These are phyloP conservation scores for Saccharomycopsis javanensis DNA, from an alignment of 805 yeast species.

Conservation along the genomic window DNA sequence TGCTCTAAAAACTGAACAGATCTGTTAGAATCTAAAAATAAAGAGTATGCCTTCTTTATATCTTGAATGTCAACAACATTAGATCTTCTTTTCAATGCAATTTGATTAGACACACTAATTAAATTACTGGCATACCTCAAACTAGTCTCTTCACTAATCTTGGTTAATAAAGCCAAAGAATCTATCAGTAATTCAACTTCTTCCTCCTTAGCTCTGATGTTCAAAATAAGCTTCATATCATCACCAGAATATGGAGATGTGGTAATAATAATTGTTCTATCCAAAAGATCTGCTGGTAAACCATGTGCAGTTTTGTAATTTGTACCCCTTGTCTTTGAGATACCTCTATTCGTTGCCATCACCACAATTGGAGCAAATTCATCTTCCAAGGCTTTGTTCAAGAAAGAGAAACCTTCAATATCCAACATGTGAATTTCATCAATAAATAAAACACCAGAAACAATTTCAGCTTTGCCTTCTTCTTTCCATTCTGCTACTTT, in stretches of 20 bases:
- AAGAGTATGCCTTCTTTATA: constrained; percentile 74
- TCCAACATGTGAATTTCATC: constrained; percentile 99
- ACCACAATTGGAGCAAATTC: constrained; percentile 95
- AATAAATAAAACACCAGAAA: constrained; percentile 94
- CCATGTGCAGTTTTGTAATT: constrained; percentile 95
- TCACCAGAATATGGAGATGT: constrained; percentile 69
- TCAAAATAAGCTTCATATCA: constrained; percentile 77
- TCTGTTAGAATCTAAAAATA: constrained; percentile 83
- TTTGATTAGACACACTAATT: constrained; percentile 80
- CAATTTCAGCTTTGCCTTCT: constrained; percentile 96
- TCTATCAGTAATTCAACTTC: constrained; percentile 77
- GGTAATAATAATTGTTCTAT: constrained; percentile 86
- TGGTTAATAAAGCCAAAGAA: constrained; percentile 79
- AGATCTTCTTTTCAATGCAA: constrained; percentile 73
- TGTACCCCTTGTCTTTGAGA: constrained; percentile 89
- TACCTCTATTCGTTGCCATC: constrained; percentile 97
- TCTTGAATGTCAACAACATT: constrained; percentile 65
- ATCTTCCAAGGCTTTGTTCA: constrained; percentile 93
- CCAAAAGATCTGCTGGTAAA: constrained; percentile 89
- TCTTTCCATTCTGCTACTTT: constrained; percentile 98
- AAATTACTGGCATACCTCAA: constrained; percentile 88
- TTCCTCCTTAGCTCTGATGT: constrained; percentile 89
- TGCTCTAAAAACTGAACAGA: constrained; percentile 80
- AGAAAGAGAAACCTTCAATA: constrained; percentile 89
- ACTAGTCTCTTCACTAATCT: constrained; percentile 83